Percentiles rank a stretch among this genome's conserved stretches.
Conservation (phyloP, 345 rosid genomes). For the Syzygium grande region DNA sequence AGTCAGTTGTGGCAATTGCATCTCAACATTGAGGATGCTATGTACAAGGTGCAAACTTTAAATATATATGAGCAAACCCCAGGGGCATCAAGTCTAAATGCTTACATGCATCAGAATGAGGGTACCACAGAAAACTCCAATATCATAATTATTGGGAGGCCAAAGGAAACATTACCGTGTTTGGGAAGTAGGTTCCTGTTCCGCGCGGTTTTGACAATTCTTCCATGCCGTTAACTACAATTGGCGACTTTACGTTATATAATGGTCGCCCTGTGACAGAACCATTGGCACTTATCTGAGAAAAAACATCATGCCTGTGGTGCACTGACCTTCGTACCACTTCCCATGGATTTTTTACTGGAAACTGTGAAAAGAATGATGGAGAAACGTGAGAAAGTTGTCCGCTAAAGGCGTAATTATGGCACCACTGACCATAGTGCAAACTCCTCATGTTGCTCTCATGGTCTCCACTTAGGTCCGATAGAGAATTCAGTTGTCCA, state of each 20-base stretch:
- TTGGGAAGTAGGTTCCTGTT: slow-evolving; percentile 73
- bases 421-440: slow-evolving; percentile 32
- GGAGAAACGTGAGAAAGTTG: slow-evolving; percentile 33
- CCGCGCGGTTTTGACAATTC: slow-evolving; percentile 71
- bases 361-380: slow-evolving; percentile 33
- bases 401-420: slow-evolving; percentile 28
- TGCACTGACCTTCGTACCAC: slow-evolving; percentile 32
- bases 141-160: neutral
- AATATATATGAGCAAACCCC: neutral
- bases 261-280: slow-evolving; percentile 30
- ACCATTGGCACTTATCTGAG: slow-evolving; percentile 43
- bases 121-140: neutral
- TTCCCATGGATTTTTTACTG: slow-evolving; percentile 55
- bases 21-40: neutral
- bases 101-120: neutral
- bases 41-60: neutral
- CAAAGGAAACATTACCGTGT: slow-evolving; percentile 1
- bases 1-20: neutral
- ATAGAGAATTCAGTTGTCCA: slow-evolving; percentile 22
- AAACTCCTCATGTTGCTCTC: slow-evolving; percentile 39
- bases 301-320: slow-evolving; percentile 22
- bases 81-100: neutral
- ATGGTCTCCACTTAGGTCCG: slow-evolving; percentile 62
- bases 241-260: slow-evolving; percentile 35
- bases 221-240: slow-evolving; percentile 45